A percentile compares a stretch with the other conserved stretches of the same genome.
These are phyloP conservation scores for Symbiodinium pilosum DNA, from an alignment of 73 alveolate genomes.

Conservation along the genomic window DNA sequence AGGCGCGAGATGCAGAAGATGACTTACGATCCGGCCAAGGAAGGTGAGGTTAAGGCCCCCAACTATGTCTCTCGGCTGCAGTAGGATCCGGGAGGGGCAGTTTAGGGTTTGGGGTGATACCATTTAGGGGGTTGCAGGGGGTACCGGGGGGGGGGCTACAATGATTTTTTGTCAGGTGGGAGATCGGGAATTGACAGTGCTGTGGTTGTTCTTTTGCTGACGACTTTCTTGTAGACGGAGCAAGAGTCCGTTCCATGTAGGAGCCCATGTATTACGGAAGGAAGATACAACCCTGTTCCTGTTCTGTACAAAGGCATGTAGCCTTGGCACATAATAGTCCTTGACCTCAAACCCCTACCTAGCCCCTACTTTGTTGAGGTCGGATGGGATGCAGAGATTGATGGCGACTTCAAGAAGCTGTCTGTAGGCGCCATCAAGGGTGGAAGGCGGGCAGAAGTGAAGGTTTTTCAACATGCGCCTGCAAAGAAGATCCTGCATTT, in stretches of 20 bases:
- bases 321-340: too few species aligned
- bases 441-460: conserved; percentile 25
- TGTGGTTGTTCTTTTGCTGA: too few species aligned
- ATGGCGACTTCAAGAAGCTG: conserved; percentile 73
- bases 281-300: too few species aligned
- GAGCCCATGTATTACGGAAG: too few species aligned
- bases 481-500: too few species aligned
- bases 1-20: conserved; percentile 93
- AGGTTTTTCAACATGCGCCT: neutral
- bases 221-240: too few species aligned
- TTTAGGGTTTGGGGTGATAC: neutral
- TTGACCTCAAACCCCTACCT: too few species aligned
- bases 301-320: too few species aligned
- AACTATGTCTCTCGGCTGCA: conserved; percentile 29
- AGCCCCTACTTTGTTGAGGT: neutral
- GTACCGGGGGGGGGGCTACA: neutral
- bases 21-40: conserved; percentile 70
- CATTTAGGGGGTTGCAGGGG: neutral
- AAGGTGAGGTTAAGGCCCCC: conserved; percentile 76
- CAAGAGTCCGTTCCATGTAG: too few species aligned
- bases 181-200: too few species aligned
- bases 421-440: conserved; percentile 72
- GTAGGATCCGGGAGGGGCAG: too few species aligned
- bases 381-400: conserved; percentile 75
- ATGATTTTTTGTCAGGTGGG: neutral